phyloP scores from a whole-genome alignment of 257 asterid genomes.

The Jacaranda copaia region DNA sequence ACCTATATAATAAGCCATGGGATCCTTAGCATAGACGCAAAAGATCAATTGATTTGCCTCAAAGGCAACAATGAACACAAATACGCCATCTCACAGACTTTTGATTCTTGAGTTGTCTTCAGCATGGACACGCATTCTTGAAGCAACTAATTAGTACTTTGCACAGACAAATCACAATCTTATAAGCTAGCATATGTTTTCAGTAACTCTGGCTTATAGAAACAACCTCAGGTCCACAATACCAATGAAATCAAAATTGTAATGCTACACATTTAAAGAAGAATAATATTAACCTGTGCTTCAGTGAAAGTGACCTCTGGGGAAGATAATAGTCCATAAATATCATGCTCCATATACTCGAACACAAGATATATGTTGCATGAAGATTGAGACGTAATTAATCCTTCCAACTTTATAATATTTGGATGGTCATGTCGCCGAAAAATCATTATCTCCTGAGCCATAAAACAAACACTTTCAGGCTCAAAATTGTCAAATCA shows the following conservation, averaged over 20 bases:
- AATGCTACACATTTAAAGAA: not conserved
- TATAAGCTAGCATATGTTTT: not conserved
- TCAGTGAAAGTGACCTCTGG: slow-evolving; percentile 82
- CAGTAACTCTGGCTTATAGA: too few relatives aligned
- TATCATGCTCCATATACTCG: slow-evolving; percentile 97
- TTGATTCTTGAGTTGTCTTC: not conserved
- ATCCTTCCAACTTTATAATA: slow-evolving; percentile 80
- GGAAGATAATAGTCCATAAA: slow-evolving; percentile 80
- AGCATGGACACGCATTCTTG: not conserved
- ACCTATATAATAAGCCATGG: slow-evolving; percentile 53
- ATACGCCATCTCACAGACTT: not conserved
- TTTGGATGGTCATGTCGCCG: slow-evolving; percentile 96
- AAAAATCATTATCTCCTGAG: slow-evolving; percentile 82
- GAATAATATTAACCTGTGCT: slow-evolving; percentile 71
- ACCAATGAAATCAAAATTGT: too few relatives aligned
- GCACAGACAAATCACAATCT: not conserved
- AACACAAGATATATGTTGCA: slow-evolving; percentile 94
- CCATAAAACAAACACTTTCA: slow-evolving; percentile 96
- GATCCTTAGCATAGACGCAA: slow-evolving; percentile 6
- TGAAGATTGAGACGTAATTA: slow-evolving; percentile 82
- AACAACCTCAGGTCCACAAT: too few relatives aligned
- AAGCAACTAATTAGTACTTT: not conserved
- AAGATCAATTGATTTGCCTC: not conserved
- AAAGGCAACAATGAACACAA: not conserved
- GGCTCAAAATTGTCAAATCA: slow-evolving; percentile 96